Evolutionary conservation across 1,139 yeast species (phyloP).

Genomic region (Candida sojae): DNA sequence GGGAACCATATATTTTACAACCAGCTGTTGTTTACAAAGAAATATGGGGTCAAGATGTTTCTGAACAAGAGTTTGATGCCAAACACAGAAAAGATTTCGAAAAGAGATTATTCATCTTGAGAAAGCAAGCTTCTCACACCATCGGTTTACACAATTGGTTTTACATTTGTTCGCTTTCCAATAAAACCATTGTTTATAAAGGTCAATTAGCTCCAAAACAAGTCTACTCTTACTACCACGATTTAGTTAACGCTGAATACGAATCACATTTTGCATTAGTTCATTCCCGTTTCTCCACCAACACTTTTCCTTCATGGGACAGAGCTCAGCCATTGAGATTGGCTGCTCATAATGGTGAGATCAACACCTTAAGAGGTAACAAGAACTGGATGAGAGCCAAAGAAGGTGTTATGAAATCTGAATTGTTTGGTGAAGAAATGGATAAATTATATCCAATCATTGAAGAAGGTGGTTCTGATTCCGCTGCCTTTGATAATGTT

Average conservation of each 20-base stretch:
- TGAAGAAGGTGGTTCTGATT: slow-evolving; percentile 98
- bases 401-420: slow-evolving; percentile 93
- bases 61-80: slow-evolving; percentile 56
- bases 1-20: slow-evolving; percentile 90
- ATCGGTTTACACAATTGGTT: slow-evolving; percentile 97
- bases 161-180: slow-evolving; percentile 90
- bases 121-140: slow-evolving; percentile 88
- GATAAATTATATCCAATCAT: slow-evolving; percentile 92
- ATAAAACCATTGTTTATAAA: slow-evolving; percentile 90
- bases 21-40: slow-evolving; percentile 78
- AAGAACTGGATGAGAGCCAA: slow-evolving; percentile 99
- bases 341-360: slow-evolving; percentile 99
- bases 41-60: slow-evolving; percentile 47
- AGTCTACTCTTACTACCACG: slow-evolving; percentile 93
- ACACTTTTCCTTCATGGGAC: slow-evolving; percentile 99
- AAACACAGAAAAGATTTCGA: slow-evolving; percentile 70
- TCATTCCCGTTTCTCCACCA: slow-evolving; percentile 96
- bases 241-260: slow-evolving; percentile 85
- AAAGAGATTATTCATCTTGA: slow-evolving; percentile 77
- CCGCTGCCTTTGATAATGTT: slow-evolving; percentile 98
- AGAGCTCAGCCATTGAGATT: slow-evolving; percentile 97
- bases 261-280: slow-evolving; percentile 96
- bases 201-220: slow-evolving; percentile 98
- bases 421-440: slow-evolving; percentile 86
- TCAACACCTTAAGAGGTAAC: slow-evolving; percentile 95